Evolutionary conservation across 2,329 filamentous ascomycete genomes (phyloP).

Genomic region (Dactylonectria estremocensis): DNA sequence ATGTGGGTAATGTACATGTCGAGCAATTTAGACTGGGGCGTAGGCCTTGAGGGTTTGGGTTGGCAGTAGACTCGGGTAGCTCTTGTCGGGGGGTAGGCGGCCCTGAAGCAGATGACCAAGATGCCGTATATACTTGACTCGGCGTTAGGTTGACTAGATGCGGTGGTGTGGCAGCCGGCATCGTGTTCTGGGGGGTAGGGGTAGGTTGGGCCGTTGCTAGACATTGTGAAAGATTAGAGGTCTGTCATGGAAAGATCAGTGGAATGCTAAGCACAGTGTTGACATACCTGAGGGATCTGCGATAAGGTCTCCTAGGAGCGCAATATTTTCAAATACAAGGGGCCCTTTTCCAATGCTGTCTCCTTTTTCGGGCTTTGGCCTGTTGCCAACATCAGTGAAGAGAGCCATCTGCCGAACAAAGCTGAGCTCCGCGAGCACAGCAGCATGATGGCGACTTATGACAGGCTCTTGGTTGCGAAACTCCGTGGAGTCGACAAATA

Average conservation of each 20-base stretch:
- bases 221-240: neutral
- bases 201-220: neutral
- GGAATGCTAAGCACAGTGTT: no score
- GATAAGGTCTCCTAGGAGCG: conserved; percentile 8
- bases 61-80: neutral
- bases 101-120: no score
- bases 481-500: conserved; percentile 12
- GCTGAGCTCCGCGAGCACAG: conserved; percentile 17
- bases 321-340: conserved; percentile 7
- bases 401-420: conserved; percentile 9
- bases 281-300: conserved; percentile 2
- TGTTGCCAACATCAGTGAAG: neutral
- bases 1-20: neutral
- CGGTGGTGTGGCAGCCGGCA: neutral
- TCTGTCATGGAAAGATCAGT: neutral
- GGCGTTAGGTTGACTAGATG: neutral
- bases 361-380: neutral
- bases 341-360: neutral
- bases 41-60: neutral
- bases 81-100: neutral
- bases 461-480: conserved; percentile 10
- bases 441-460: conserved; percentile 12
- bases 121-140: neutral
- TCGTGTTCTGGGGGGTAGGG: neutral
- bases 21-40: neutral